Conservation (phyloP, 768 basidiomycete species). For the Pleurotus eryngii region DNA sequence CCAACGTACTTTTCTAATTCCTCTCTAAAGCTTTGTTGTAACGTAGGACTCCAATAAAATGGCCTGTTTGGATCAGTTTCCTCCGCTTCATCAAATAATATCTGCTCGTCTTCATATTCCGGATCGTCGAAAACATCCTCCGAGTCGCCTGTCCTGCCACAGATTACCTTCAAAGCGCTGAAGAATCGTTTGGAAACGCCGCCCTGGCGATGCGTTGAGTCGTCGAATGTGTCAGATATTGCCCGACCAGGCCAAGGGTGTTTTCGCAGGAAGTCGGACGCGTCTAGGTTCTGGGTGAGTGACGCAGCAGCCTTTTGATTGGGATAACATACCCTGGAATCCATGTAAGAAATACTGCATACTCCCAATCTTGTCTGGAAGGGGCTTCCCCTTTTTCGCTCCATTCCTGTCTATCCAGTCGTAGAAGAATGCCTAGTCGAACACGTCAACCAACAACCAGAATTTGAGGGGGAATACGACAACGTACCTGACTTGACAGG, state of each 20-base stretch:
- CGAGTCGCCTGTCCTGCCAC: constrained; percentile 77
- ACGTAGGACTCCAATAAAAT: constrained; percentile 78
- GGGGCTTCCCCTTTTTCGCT: constrained; percentile 75
- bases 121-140: constrained; percentile 66
- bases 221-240: constrained; percentile 83
- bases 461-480: neutral
- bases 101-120: constrained; percentile 73
- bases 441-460: neutral
- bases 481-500: constrained; percentile 66
- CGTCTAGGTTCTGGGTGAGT: constrained; percentile 44
- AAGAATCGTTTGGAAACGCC: constrained; percentile 64
- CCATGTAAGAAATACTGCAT: constrained; percentile 89
- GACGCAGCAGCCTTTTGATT: neutral
- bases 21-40: constrained; percentile 82
- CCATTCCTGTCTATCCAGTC: constrained; percentile 86
- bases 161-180: constrained; percentile 71
- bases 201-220: constrained; percentile 74
- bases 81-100: constrained; percentile 65
- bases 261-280: constrained; percentile 81
- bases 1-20: constrained; percentile 77
- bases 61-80: constrained; percentile 50
- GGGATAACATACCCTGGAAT: constrained; percentile 53
- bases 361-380: constrained; percentile 88
- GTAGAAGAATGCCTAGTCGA: constrained; percentile 79
- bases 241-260: constrained; percentile 88